Percentiles rank a stretch among this genome's conserved stretches.
These are phyloP conservation scores for Pseudocercospora fuligena DNA, from an alignment of 2,329 filamentous ascomycete genomes.

Conservation along the genomic window DNA sequence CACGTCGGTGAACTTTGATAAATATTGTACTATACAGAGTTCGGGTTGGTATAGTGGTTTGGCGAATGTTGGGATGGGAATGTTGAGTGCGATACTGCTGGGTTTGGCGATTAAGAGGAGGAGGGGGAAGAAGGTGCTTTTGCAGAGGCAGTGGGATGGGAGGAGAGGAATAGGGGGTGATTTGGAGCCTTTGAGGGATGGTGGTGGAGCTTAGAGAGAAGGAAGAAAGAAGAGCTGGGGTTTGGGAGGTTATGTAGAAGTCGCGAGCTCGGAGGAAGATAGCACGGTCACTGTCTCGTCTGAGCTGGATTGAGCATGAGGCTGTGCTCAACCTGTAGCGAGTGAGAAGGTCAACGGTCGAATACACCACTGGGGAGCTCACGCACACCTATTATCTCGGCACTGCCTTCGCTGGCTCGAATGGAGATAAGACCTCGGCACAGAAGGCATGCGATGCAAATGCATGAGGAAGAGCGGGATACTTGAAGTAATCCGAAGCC, in stretches of 20 bases:
- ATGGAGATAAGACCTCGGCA: no score
- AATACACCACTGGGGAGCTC: no score
- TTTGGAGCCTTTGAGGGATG: constrained; percentile 10
- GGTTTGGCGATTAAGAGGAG: constrained; percentile 33
- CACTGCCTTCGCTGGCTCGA: no score
- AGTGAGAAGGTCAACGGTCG: no score
- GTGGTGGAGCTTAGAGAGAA: not conserved
- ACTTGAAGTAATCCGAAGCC: no score
- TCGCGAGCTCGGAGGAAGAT: no score
- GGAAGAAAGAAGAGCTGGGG: not conserved
- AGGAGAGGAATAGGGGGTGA: constrained; percentile 1
- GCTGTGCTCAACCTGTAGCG: no score
- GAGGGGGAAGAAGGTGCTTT: constrained; percentile 39
- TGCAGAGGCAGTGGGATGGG: constrained; percentile 8
- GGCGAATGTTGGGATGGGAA: constrained; percentile 39
- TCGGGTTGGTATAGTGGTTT: constrained; percentile 44
- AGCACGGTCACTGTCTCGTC: no score
- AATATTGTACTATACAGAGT: constrained; percentile 45
- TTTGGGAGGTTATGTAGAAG: not conserved
- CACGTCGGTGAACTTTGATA: constrained; percentile 43
- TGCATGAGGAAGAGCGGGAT: no score
- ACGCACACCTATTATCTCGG: no score
- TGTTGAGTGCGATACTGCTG: constrained; percentile 40
- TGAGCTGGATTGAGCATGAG: no score
- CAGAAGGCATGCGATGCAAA: no score